These are phyloP conservation scores for Aphanomyces euteiches DNA, from an alignment of 352 stramenopile species.

Conservation along the genomic window DNA sequence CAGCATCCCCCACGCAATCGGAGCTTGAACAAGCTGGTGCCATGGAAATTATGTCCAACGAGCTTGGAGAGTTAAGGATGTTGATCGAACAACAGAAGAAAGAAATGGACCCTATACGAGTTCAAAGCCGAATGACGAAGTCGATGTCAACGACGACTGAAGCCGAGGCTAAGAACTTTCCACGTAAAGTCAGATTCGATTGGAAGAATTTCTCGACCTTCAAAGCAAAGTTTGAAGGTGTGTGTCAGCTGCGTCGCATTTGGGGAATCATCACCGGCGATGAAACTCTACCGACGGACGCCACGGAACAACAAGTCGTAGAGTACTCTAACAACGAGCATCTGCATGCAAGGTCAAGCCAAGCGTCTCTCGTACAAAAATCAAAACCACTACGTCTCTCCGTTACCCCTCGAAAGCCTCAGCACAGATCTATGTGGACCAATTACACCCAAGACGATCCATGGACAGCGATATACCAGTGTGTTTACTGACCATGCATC, in stretches of 20 bases:
- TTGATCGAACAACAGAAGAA: background rate
- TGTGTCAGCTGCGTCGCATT: slow-evolving; percentile 2
- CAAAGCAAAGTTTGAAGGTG: background rate
- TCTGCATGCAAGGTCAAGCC: background rate
- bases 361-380: background rate
- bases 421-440: background rate
- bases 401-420: background rate
- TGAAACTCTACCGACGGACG: background rate
- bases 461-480: background rate
- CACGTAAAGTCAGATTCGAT: background rate
- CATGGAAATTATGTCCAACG: background rate
- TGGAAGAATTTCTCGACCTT: background rate
- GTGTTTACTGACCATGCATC: slow-evolving; percentile 4
- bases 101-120: background rate
- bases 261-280: background rate
- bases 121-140: background rate
- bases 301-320: background rate
- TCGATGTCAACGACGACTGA: background rate
- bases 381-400: background rate
- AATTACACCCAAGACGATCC: background rate
- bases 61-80: too few relatives aligned
- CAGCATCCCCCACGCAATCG: background rate
- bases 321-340: background rate
- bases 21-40: background rate
- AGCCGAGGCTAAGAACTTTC: background rate